Evolutionary conservation across 2,329 filamentous ascomycete genomes (phyloP).

Genomic region (Grosmannia serpens): DNA sequence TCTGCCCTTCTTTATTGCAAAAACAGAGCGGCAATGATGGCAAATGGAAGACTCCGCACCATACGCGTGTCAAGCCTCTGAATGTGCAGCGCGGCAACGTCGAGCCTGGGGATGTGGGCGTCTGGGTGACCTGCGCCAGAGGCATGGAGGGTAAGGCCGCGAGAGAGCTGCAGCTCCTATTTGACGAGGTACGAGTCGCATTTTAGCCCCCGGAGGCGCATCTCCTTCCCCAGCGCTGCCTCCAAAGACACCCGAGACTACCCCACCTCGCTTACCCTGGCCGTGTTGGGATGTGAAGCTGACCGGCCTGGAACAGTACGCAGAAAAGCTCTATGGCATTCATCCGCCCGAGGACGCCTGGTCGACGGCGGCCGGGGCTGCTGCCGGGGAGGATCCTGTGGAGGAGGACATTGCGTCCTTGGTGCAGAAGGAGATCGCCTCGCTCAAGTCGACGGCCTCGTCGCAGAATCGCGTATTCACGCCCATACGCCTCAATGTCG

Average conservation of each 20-base stretch:
- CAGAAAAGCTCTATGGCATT: conserved; percentile 47
- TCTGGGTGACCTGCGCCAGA: conserved; percentile 69
- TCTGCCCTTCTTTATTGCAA: neutral
- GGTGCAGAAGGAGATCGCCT: conserved; percentile 60
- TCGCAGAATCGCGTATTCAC: conserved; percentile 26
- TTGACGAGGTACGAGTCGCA: conserved; percentile 43
- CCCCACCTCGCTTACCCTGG: neutral
- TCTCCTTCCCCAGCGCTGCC: neutral
- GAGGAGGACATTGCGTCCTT: conserved; percentile 60
- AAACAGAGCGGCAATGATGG: conserved; percentile 38
- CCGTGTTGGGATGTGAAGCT: neutral
- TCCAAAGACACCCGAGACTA: no score
- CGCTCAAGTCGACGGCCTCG: conserved; percentile 36
- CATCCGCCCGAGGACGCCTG: conserved; percentile 21
- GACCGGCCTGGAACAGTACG: conserved; percentile 39
- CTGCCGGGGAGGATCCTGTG: conserved; percentile 19
- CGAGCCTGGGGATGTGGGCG: conserved; percentile 58
- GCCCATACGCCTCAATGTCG: conserved; percentile 42
- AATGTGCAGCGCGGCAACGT: conserved; percentile 34
- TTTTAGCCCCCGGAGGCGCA: neutral
- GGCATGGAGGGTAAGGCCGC: conserved; percentile 60
- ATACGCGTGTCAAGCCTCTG: conserved; percentile 34
- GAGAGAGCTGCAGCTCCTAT: conserved; percentile 53
- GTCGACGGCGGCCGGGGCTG: neutral
- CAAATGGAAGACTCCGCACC: conserved; percentile 51